Percentiles rank a stretch among this genome's conserved stretches.
Conservation (phyloP, 495 filamentous ascomycete genomes). For the Daldinia loculata region DNA sequence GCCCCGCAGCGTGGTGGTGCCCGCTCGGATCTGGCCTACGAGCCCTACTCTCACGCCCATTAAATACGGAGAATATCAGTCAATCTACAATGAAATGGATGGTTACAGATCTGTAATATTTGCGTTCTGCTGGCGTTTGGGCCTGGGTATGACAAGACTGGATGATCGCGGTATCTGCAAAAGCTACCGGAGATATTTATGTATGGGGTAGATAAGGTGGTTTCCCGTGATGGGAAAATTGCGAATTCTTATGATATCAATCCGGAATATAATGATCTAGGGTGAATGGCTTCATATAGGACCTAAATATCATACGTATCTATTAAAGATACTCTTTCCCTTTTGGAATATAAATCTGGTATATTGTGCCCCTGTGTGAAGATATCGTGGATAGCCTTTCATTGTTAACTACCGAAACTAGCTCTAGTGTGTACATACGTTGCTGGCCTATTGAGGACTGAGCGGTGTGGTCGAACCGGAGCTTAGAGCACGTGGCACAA, state of each 20-base stretch:
- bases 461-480: neutral
- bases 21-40: constrained; percentile 58
- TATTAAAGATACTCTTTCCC: neutral
- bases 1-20: constrained; percentile 43
- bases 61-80: constrained; percentile 41
- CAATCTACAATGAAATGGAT: constrained; percentile 3
- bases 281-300: constrained; percentile 3
- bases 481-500: neutral
- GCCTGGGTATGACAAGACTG: constrained; percentile 42
- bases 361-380: neutral
- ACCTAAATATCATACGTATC: neutral
- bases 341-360: neutral
- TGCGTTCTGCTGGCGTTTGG: constrained; percentile 48
- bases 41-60: constrained; percentile 61
- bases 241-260: constrained; percentile 30
- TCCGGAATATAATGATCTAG: constrained; percentile 38
- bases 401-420: neutral
- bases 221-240: constrained; percentile 28
- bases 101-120: constrained; percentile 11
- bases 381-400: neutral
- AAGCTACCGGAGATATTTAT: neutral
- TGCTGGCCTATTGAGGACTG: neutral
- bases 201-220: constrained; percentile 13
- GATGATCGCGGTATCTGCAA: constrained; percentile 26
- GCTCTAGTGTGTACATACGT: neutral